Evolutionary conservation across 805 yeast species (phyloP).

Genomic region (Wickerhamiella cacticola): DNA sequence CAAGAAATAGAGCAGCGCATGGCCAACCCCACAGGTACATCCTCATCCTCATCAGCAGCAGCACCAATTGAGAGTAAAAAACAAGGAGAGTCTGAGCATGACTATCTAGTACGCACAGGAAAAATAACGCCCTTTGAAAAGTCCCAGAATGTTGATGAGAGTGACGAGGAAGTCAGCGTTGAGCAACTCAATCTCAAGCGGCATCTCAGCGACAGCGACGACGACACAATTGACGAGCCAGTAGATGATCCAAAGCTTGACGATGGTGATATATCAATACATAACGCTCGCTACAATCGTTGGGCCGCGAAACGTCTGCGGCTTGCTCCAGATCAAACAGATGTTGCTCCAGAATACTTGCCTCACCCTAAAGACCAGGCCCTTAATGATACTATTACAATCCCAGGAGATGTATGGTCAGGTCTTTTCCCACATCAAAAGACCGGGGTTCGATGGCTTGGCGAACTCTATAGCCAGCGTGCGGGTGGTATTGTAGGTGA

Average conservation of each 20-base stretch:
- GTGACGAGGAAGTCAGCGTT: slow-evolving; percentile 37
- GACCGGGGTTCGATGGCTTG: slow-evolving; percentile 95
- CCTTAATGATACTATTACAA: slow-evolving; percentile 35
- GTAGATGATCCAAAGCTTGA: slow-evolving; percentile 10
- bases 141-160: slow-evolving; percentile 20
- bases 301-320: slow-evolving; percentile 14
- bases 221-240: slow-evolving; percentile 20
- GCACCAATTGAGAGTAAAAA: slow-evolving; percentile 24
- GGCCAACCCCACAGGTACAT: too few species aligned
- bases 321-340: slow-evolving; percentile 15
- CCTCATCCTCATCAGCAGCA: too few species aligned
- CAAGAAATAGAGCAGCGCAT: slow-evolving; percentile 46
- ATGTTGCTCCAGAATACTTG: slow-evolving; percentile 24
- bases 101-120: slow-evolving; percentile 76
- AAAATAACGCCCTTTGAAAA: slow-evolving; percentile 88
- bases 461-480: slow-evolving; percentile 80
- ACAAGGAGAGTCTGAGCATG: slow-evolving; percentile 69
- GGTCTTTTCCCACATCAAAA: slow-evolving; percentile 84
- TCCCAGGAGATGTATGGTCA: slow-evolving; percentile 88
- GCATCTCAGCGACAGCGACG: slow-evolving; percentile 16
- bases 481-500: slow-evolving; percentile 96
- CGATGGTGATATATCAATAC: slow-evolving; percentile 7
- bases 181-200: slow-evolving; percentile 25
- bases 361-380: slow-evolving; percentile 48
- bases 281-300: neutral